phyloP scores from a whole-genome alignment of 2,329 filamentous ascomycete species.

The Microsporum ferrugineum region DNA sequence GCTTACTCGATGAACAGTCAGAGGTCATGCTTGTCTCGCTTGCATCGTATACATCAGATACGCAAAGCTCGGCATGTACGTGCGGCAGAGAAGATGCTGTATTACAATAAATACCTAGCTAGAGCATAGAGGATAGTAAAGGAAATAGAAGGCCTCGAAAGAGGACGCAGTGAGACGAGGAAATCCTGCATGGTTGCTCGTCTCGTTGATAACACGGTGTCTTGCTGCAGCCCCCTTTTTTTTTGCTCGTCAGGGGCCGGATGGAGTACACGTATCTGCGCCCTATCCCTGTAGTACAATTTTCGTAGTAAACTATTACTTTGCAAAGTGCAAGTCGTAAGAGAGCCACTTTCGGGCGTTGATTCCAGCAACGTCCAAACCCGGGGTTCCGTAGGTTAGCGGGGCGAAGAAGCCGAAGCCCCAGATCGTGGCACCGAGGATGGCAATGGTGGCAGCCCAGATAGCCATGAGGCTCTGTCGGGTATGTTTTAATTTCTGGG shows the following conservation, averaged over 20 bases:
- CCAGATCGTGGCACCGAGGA: conserved; percentile 57
- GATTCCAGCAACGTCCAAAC: conserved; percentile 67
- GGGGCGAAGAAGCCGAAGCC: conserved; percentile 92
- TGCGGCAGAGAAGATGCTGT: background rate
- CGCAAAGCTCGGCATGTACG: background rate
- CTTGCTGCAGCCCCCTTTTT: background rate
- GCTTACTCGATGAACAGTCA: background rate
- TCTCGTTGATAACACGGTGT: background rate
- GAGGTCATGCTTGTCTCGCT: background rate
- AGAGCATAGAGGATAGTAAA: background rate
- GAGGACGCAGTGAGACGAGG: background rate
- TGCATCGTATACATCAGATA: background rate
- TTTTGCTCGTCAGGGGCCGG: too few relatives aligned
- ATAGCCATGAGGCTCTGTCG: conserved; percentile 63
- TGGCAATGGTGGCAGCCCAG: conserved; percentile 66
- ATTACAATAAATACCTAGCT: background rate
- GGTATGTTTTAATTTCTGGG: conserved; percentile 58
- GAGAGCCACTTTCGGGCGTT: conserved; percentile 84
- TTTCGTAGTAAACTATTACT: conserved; percentile 46
- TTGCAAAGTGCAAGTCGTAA: conserved; percentile 97
- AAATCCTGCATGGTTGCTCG: background rate
- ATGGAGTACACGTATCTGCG: too few relatives aligned
- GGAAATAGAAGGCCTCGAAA: background rate
- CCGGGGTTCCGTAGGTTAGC: conserved; percentile 88
- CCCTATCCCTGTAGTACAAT: background rate